phyloP scores from a whole-genome alignment of 2,329 filamentous ascomycete genomes.

The Blastomyces percursus region DNA sequence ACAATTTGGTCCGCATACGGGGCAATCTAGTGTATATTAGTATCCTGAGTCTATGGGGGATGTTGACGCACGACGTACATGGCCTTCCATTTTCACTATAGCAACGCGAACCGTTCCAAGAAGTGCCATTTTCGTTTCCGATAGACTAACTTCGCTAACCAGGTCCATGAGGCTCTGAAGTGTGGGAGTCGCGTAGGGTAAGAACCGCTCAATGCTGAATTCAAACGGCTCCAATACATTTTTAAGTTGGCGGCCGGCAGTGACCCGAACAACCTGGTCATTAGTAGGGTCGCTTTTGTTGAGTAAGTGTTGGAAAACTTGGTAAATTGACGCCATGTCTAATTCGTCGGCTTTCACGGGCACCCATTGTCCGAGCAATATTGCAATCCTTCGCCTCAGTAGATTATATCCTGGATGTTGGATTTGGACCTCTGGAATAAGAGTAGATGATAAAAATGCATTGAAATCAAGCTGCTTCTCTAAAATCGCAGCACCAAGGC shows the following conservation, averaged over 20 bases:
- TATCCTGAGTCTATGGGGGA: not conserved
- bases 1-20: constrained; percentile 71
- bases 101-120: constrained; percentile 75
- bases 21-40: constrained; percentile 36
- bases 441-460: constrained; percentile 59
- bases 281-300: constrained; percentile 67
- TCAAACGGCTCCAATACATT: constrained; percentile 73
- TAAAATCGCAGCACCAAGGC: constrained; percentile 68
- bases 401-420: constrained; percentile 61
- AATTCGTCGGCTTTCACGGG: constrained; percentile 60
- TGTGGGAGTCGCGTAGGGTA: constrained; percentile 64
- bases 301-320: constrained; percentile 79
- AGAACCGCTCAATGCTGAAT: constrained; percentile 62
- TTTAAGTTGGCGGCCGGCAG: constrained; percentile 74
- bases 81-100: constrained; percentile 68
- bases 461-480: constrained; percentile 73
- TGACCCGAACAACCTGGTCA: constrained; percentile 84
- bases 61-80: constrained; percentile 36
- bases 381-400: constrained; percentile 74
- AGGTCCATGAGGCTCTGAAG: constrained; percentile 63
- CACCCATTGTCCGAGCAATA: constrained; percentile 83
- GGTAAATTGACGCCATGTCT: constrained; percentile 65
- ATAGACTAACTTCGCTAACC: constrained; percentile 66
- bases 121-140: constrained; percentile 83
- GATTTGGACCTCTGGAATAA: constrained; percentile 69